These are phyloP conservation scores for Colletotrichum kahawae DNA, from an alignment of 2,329 filamentous ascomycete genomes.

Conservation along the genomic window DNA sequence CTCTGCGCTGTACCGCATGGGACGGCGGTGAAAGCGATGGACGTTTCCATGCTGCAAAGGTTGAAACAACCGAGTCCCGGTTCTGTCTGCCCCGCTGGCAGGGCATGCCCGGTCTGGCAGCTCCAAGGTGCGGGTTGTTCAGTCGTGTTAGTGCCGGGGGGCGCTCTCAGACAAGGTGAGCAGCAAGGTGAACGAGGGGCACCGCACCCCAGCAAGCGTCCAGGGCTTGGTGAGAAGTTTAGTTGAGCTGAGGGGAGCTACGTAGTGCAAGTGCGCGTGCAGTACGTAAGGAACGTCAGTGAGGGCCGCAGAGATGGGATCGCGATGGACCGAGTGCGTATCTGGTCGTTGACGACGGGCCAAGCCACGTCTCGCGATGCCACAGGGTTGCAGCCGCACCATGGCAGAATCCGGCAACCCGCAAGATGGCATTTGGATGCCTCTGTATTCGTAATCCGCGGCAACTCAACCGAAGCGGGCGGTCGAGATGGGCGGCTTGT, in stretches of 20 bases:
- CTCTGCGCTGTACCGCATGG: neutral
- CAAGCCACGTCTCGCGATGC: neutral
- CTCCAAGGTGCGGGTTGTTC: neutral
- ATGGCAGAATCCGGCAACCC: neutral
- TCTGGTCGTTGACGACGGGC: neutral
- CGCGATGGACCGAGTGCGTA: neutral
- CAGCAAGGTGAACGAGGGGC: neutral
- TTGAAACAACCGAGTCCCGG: constrained; percentile 20
- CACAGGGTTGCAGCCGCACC: neutral
- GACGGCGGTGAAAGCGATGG: constrained; percentile 15
- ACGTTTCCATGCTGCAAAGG: constrained; percentile 6
- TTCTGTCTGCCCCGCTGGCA: constrained; percentile 8
- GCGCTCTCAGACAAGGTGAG: neutral
- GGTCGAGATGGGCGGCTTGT: neutral
- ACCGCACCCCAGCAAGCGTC: neutral
- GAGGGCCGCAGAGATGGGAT: neutral
- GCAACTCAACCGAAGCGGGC: neutral
- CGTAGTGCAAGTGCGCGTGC: neutral
- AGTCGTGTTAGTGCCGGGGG: neutral
- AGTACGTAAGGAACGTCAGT: neutral
- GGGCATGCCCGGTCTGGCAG: constrained; percentile 2
- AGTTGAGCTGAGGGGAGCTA: neutral
- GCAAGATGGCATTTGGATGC: neutral
- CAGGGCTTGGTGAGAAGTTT: neutral
- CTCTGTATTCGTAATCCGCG: neutral